Evolutionary conservation across 2,329 filamentous ascomycete genomes (phyloP), one percentile per base, ranked within the genome.

Genomic region (Alternaria ventricosa): DNA sequence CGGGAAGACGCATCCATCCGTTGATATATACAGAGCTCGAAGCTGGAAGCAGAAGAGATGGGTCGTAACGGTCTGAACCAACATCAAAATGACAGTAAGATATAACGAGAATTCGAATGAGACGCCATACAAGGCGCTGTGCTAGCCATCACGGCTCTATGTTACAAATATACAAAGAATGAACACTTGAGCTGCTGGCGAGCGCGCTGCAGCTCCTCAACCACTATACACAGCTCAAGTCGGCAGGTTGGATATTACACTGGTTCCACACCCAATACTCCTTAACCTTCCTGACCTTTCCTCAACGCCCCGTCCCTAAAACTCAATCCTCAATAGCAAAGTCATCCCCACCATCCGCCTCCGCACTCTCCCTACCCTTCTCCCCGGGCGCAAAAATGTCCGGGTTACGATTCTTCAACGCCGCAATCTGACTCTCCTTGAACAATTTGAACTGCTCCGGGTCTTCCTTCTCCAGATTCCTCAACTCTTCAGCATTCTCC

Each of bases 401-500:
- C 7, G 76, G 72, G 57, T 76, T 76, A 1, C 72, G 65, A 56
- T 80, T 81, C 67, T 75, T 78, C 18, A 80, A 51, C 41, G 78
- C 78, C 43, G 78, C 75, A 66, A 79, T 77, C 66, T 81, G 79
- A n/a, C 69, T 71, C 47, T 80, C 76, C 27, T 70, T 70, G 43
- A 79, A 80, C 27, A 56, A 53, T 45, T 70, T 70, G 33, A 80
- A 81, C 8, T 74, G 71, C 4, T 73, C 71, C 0, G 76, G 77
- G 20, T 75, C 72, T 33, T 82, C 78, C 46, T 75, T 70, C 70
- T 83, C 84, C 73, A 94, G 88, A 8, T 81, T 80, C 54, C 86
- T 85, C 86, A 92, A 88, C 76, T 91, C 85, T 65, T 89, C 87
- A 0, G 89, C 88, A 67, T 93, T 92, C 27, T 86, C 85, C 6